phyloP scores from a whole-genome alignment of 768 basidiomycete genomes.

The Tulasnella sp. region DNA sequence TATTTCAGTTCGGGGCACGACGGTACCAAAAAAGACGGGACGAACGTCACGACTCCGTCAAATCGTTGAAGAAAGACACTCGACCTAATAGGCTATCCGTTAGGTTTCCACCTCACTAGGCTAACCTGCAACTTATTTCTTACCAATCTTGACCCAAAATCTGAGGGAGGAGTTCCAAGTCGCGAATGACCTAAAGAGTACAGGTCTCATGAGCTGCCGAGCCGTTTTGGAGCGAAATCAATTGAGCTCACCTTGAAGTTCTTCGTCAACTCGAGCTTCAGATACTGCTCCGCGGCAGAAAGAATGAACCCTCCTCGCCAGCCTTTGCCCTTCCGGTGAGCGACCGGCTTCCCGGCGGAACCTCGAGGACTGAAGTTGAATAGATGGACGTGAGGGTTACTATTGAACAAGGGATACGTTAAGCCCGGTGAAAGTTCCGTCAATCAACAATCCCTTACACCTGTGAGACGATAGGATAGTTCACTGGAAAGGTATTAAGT shows the following conservation, averaged over 20 bases:
- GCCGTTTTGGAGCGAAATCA: not conserved
- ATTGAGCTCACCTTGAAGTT: conserved; percentile 62
- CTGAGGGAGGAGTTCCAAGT: conserved; percentile 90
- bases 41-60: conserved; percentile 78
- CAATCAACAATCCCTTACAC: conserved; percentile 29
- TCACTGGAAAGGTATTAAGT: conserved; percentile 39
- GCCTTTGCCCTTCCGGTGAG: conserved; percentile 88
- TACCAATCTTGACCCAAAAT: conserved; percentile 85
- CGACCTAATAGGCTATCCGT: conserved; percentile 30
- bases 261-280: conserved; percentile 92
- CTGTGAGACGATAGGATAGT: conserved; percentile 88
- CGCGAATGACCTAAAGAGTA: conserved; percentile 64
- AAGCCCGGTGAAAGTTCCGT: no score
- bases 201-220: not conserved
- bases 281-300: conserved; percentile 86
- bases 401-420: not conserved
- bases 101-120: not conserved
- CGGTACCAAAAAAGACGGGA: conserved; percentile 8
- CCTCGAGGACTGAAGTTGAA: conserved; percentile 92
- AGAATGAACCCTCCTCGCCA: conserved; percentile 94
- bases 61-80: conserved; percentile 93
- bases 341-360: conserved; percentile 84
- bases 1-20: not conserved
- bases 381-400: conserved; percentile 67
- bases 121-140: not conserved